Base-by-base conservation (phyloP, 2,329 filamentous ascomycete species). In the Venturia oleaginea region DNA sequence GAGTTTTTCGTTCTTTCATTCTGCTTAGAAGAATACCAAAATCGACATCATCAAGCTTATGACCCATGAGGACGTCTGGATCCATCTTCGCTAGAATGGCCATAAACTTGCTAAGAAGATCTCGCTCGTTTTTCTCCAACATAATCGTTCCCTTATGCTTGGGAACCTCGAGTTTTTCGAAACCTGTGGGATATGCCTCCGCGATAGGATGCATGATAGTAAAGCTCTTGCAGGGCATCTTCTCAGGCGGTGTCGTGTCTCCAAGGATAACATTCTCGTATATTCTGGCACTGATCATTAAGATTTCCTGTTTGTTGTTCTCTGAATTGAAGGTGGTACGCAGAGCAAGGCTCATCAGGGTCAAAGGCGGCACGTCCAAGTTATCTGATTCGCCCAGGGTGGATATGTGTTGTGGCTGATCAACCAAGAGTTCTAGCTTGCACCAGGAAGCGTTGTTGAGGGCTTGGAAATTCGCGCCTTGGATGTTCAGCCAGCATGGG, bases 11-110 rank as follows among this genome's bases (percentile, higher is more conserved):
- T 72, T 96, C 90, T 67, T 91, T 86, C 70, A 99, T 80, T 61
- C 94, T 87, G 73, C 86, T 96, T 32, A 99, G 80, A 13, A 99
- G 80, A 65, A 97, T 87, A 69, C 92, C 95, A 74, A 96, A 96
- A 73, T 99, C 94, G 4, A 97, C 92, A 70, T 96, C 94, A 75
- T 99, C 94, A n/a, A 99, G 83, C 71, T 96, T 89, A 75, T 99
- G 93, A 15, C 94, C 94, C 69, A 97, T 83, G 42, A 99, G 84
- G 37, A 96, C 92, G 78, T 99, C 94, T 0, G 94, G 94, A 71
- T 99, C 94, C 66, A 90, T 87, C 37, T 88, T 84, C 71, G 95
- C 90, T 46, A 99, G 83, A 70, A 97, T 87, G 2, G 92, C 92
- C 67, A 99, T 79, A 74, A 99, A 95, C 73, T 92, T 91, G 69